phyloP scores from a whole-genome alignment of 2,329 filamentous ascomycete genomes.

The Neofusicoccum kwambonambiense region DNA sequence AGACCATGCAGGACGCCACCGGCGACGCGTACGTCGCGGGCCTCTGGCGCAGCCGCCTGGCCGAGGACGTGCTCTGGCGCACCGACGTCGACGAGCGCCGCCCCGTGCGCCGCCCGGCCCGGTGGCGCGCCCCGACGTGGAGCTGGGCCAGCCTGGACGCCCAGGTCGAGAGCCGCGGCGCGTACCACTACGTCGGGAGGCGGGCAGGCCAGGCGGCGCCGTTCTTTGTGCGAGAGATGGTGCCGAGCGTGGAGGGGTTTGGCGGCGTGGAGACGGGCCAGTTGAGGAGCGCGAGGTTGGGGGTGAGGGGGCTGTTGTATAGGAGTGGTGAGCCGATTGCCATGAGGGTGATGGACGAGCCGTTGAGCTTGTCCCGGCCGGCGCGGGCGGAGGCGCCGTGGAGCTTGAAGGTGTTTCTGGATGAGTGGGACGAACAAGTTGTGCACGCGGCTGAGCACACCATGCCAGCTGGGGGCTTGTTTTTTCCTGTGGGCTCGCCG shows the following conservation, averaged over 20 bases:
- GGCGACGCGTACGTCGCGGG: too few species aligned
- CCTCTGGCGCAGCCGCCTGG: too few species aligned
- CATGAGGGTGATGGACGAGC: neutral
- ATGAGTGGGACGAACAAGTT: neutral
- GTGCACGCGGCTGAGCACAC: neutral
- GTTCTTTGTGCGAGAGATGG: neutral
- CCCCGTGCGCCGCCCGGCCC: too few species aligned
- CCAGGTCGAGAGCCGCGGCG: too few species aligned
- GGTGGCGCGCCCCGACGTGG: too few species aligned
- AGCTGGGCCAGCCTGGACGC: too few species aligned
- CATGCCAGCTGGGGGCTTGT: neutral
- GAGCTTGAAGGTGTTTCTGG: neutral
- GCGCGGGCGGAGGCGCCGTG: neutral
- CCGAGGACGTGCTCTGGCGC: too few species aligned
- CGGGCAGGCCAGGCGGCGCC: neutral
- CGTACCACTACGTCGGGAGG: too few species aligned
- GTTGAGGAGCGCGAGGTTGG: neutral
- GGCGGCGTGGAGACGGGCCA: neutral
- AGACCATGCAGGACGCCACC: too few species aligned
- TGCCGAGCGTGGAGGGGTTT: neutral
- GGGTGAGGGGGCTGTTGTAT: neutral
- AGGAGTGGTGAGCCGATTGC: neutral
- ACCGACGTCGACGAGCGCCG: too few species aligned
- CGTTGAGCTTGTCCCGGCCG: neutral
- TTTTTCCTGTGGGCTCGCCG: neutral